A percentile compares a stretch with the other conserved stretches of the same genome.
Conservation (phyloP, 495 filamentous ascomycete genomes). For the Penicillium paxilli region DNA sequence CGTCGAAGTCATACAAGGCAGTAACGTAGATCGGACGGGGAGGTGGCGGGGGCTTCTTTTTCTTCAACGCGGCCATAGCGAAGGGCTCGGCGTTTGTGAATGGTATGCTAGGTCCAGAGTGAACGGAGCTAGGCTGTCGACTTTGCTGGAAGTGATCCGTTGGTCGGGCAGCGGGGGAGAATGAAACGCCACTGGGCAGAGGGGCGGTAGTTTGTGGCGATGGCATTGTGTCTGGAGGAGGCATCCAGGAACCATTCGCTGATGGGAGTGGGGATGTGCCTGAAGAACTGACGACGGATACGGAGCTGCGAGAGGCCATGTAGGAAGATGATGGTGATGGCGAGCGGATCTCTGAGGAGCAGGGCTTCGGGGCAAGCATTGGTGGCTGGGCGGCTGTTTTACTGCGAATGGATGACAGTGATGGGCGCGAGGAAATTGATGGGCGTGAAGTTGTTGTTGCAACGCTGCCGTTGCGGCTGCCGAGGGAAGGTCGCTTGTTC, state of each 20-base stretch:
- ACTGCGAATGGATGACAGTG: constrained; percentile 10
- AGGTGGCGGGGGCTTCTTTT: constrained; percentile 68
- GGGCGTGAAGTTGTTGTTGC: neutral
- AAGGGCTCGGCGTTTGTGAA: constrained; percentile 8
- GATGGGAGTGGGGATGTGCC: constrained; percentile 26
- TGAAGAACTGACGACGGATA: constrained; percentile 19
- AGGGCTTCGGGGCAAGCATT: constrained; percentile 20
- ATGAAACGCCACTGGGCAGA: constrained; percentile 18
- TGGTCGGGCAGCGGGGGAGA: constrained; percentile 28
- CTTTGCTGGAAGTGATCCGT: constrained; percentile 55
- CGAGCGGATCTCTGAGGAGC: constrained; percentile 10
- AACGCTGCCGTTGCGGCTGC: constrained; percentile 17
- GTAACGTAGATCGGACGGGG: constrained; percentile 68
- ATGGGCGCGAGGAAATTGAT: constrained; percentile 8
- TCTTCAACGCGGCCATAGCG: constrained; percentile 38
- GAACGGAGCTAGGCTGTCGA: constrained; percentile 26
- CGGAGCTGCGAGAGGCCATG: constrained; percentile 13
- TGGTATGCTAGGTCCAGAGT: constrained; percentile 18
- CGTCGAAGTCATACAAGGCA: constrained; percentile 78
- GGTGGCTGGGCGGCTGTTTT: constrained; percentile 21
- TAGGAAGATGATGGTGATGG: constrained; percentile 18
- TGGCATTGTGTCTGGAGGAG: constrained; percentile 4
- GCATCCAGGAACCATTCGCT: constrained; percentile 18
- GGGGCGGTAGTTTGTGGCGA: constrained; percentile 20
- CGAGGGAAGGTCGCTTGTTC: constrained; percentile 29